These are phyloP conservation scores for Ascochyta koolunga DNA, from an alignment of 2,329 filamentous ascomycete genomes.

Conservation along the genomic window DNA sequence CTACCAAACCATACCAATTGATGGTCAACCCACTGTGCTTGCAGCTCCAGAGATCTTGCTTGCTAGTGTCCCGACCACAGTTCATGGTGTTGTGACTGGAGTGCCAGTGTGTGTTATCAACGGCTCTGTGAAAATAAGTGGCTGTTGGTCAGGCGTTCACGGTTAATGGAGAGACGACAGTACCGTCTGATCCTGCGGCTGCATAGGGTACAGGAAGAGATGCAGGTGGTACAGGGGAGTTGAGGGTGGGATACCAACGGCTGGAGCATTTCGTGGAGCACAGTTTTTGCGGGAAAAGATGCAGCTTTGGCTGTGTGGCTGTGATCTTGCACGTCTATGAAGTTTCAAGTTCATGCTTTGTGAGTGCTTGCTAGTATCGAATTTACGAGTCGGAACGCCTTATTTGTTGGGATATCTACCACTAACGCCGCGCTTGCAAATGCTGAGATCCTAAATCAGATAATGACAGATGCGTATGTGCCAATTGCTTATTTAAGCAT, in stretches of 20 bases:
- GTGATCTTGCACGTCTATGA: neutral
- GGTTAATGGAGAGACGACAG: slow-evolving; percentile 12
- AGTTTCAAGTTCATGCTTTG: neutral
- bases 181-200: slow-evolving; percentile 11
- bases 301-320: neutral
- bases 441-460: neutral
- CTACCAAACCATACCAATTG: slow-evolving; percentile 16
- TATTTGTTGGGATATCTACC: slow-evolving; percentile 10
- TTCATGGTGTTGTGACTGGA: slow-evolving; percentile 15
- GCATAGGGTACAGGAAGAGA: neutral
- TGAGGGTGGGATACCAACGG: neutral
- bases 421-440: slow-evolving; percentile 13
- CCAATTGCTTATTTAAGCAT: slow-evolving; percentile 36
- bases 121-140: slow-evolving; percentile 15
- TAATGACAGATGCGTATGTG: neutral
- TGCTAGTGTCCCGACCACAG: slow-evolving; percentile 8
- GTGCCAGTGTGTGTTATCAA: slow-evolving; percentile 21
- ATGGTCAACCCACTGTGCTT: slow-evolving; percentile 8
- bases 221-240: neutral
- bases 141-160: slow-evolving; percentile 22
- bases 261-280: neutral
- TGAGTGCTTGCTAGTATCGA: neutral
- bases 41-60: neutral
- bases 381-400: neutral
- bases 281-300: neutral